A percentile compares a stretch with the other conserved stretches of the same genome.
These are phyloP conservation scores for Boletus sp. DNA, from an alignment of 1,284 basidiomycete genomes.

Conservation along the genomic window DNA sequence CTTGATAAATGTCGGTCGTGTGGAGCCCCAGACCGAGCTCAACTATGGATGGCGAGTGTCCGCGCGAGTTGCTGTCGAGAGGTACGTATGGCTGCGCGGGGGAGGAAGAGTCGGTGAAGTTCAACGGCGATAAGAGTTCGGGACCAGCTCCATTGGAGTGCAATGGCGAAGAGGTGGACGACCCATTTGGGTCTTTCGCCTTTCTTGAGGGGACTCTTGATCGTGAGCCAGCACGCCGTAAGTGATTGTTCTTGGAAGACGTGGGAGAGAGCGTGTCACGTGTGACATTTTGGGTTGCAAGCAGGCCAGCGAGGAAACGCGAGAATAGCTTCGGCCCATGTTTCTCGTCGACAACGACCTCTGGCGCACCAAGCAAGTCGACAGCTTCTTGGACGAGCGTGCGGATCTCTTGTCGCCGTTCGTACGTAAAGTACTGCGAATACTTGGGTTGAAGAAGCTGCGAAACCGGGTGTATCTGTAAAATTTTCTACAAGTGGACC, in stretches of 20 bases:
- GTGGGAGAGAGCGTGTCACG: slow-evolving; percentile 35
- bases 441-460: slow-evolving; percentile 74
- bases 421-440: slow-evolving; percentile 49
- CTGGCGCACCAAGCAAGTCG: slow-evolving; percentile 58
- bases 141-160: slow-evolving; percentile 2
- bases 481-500: not conserved
- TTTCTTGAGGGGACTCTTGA: slow-evolving; percentile 13
- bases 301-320: slow-evolving; percentile 64
- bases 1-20: too few relatives aligned
- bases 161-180: slow-evolving; percentile 11
- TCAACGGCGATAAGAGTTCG: slow-evolving; percentile 17
- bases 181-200: slow-evolving; percentile 9
- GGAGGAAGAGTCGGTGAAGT: slow-evolving; percentile 17
- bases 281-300: slow-evolving; percentile 52
- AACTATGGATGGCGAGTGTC: slow-evolving; percentile 13
- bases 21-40: slow-evolving; percentile 14
- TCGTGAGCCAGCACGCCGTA: slow-evolving; percentile 13
- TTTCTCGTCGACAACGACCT: slow-evolving; percentile 69
- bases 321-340: slow-evolving; percentile 74
- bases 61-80: slow-evolving; percentile 5
- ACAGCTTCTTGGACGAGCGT: slow-evolving; percentile 59
- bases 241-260: slow-evolving; percentile 16
- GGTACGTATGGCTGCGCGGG: slow-evolving; percentile 13
- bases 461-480: not conserved
- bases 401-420: slow-evolving; percentile 59